These are phyloP conservation scores for Patellaria atrata DNA, from an alignment of 495 filamentous ascomycete genomes.

Conservation along the genomic window DNA sequence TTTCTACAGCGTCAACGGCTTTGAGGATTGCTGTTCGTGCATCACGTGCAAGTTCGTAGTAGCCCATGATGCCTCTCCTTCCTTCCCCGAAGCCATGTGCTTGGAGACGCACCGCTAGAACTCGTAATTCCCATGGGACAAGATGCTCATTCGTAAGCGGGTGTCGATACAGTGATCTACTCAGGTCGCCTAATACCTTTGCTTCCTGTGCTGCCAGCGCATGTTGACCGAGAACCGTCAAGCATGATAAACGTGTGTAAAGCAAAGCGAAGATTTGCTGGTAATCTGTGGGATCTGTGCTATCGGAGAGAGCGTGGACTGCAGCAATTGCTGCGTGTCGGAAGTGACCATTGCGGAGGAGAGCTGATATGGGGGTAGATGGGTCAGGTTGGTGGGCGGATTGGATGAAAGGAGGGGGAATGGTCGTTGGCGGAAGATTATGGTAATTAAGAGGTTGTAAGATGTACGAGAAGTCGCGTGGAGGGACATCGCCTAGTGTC, in stretches of 20 bases:
- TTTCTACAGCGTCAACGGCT: conserved; percentile 20
- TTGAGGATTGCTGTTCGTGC: conserved; percentile 41
- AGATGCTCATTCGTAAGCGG: conserved; percentile 33
- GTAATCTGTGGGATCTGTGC: conserved; percentile 40
- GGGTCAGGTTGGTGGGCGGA: conserved; percentile 26
- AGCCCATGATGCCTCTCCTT: conserved; percentile 68
- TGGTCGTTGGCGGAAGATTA: conserved; percentile 46
- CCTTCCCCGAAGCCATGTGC: conserved; percentile 71
- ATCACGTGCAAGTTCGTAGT: conserved; percentile 77
- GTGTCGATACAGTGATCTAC: conserved; percentile 46
- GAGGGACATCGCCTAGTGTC: too few relatives aligned
- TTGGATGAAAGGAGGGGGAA: conserved; percentile 47
- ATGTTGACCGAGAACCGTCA: conserved; percentile 55
- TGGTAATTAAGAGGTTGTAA: conserved; percentile 70
- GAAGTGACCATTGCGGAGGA: conserved; percentile 47
- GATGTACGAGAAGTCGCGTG: conserved; percentile 67
- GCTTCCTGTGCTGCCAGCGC: conserved; percentile 73
- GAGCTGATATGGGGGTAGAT: conserved; percentile 33
- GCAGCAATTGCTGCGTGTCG: conserved; percentile 61
- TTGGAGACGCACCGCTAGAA: conserved; percentile 69
- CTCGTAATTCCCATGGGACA: conserved; percentile 75
- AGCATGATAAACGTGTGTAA: conserved; percentile 69
- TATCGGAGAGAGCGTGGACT: conserved; percentile 45
- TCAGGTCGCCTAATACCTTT: conserved; percentile 68
- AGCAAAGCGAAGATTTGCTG: conserved; percentile 57